Percentiles rank a stretch among this genome's conserved stretches.
Conservation (phyloP, 2,329 filamentous ascomycete genomes). For the Colletotrichum eremochloae region DNA sequence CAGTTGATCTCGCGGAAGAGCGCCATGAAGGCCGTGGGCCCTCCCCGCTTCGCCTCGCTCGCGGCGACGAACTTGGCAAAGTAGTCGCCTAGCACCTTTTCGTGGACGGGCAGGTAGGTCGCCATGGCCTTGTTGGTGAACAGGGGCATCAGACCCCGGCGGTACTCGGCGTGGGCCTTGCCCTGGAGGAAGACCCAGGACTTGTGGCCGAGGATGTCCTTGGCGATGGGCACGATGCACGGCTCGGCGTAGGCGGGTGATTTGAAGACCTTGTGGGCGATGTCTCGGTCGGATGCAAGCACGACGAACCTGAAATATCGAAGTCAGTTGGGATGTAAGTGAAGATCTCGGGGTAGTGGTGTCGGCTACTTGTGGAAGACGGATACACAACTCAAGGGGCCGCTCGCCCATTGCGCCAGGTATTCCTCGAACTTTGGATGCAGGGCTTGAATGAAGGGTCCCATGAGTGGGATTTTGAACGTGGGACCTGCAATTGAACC, state of each 20-base stretch:
- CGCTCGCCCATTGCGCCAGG: conserved; percentile 82
- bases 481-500: conserved; percentile 72
- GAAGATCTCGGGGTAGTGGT: background rate
- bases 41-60: conserved; percentile 64
- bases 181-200: conserved; percentile 88
- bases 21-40: conserved; percentile 77
- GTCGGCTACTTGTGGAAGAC: conserved; percentile 82
- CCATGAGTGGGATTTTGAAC: conserved; percentile 78
- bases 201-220: conserved; percentile 77
- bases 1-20: conserved; percentile 84
- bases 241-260: conserved; percentile 81
- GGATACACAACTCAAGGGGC: conserved; percentile 84
- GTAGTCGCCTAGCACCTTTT: conserved; percentile 79
- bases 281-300: conserved; percentile 81
- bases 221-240: conserved; percentile 81
- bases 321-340: background rate
- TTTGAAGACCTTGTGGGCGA: conserved; percentile 87
- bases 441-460: conserved; percentile 81
- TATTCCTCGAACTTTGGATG: conserved; percentile 81
- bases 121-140: conserved; percentile 81
- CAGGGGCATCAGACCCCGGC: conserved; percentile 79
- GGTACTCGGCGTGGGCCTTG: conserved; percentile 81
- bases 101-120: conserved; percentile 79
- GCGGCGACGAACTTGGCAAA: conserved; percentile 76
- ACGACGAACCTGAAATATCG: conserved; percentile 75